Evolutionary conservation across 2,329 filamentous ascomycete species (phyloP).

Genomic region (Ophiostoma sp.): DNA sequence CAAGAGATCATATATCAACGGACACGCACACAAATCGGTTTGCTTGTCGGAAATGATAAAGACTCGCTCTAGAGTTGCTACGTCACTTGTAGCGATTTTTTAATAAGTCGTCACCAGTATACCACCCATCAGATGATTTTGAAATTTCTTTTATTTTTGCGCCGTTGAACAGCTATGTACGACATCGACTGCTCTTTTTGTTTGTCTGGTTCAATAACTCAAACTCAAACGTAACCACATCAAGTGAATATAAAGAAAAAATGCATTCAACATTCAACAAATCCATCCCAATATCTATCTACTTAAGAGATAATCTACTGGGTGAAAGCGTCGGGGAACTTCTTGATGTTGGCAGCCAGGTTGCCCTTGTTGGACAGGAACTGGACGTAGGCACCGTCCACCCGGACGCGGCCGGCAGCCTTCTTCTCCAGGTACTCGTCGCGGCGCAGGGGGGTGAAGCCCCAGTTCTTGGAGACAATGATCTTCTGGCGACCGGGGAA

Average conservation of each 20-base stretch:
- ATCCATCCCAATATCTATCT: not conserved
- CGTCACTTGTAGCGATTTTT: too few relatives aligned
- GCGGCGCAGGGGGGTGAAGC: conserved; percentile 95
- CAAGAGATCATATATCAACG: too few relatives aligned
- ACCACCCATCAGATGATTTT: not conserved
- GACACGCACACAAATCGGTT: too few relatives aligned
- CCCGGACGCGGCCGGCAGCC: conserved; percentile 86
- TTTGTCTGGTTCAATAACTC: not conserved
- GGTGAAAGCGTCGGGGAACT: conserved; percentile 89
- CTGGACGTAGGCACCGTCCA: conserved; percentile 98
- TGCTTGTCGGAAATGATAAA: too few relatives aligned
- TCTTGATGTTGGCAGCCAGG: conserved; percentile 79
- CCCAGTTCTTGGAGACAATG: conserved; percentile 99
- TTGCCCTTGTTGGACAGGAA: conserved; percentile 93
- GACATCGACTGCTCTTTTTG: not conserved
- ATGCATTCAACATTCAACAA: too few relatives aligned
- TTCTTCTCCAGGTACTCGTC: conserved; percentile 97
- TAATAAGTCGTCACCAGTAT: too few relatives aligned
- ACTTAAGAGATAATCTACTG: conserved; percentile 32
- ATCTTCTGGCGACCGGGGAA: conserved; percentile 99
- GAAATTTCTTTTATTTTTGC: not conserved
- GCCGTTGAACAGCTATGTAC: not conserved
- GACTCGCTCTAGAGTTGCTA: too few relatives aligned
- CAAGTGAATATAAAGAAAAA: conserved; percentile 17
- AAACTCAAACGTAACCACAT: conserved; percentile 2